Conservation (phyloP, 352 stramenopile species). For the Phytophthora sansomeana region DNA sequence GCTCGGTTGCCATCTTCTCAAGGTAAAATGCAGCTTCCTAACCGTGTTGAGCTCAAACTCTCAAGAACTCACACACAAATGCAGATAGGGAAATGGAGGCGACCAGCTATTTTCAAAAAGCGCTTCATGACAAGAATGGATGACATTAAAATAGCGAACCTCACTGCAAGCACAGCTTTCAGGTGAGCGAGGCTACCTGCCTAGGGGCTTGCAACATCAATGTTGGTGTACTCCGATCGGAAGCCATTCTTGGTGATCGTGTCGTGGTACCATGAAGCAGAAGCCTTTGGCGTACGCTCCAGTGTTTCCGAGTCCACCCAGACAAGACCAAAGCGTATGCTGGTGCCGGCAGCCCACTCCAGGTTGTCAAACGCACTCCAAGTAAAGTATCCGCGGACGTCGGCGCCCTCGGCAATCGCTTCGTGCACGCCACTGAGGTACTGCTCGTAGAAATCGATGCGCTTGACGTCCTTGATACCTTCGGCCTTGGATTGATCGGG, state of each 20-base stretch:
- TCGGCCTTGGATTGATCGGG: constrained; percentile 71
- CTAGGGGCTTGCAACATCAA: constrained; percentile 3
- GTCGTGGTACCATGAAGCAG: constrained; percentile 59
- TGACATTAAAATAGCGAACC: constrained; percentile 27
- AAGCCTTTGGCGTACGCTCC: constrained; percentile 70
- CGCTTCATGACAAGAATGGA: constrained; percentile 8
- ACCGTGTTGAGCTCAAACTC: background rate
- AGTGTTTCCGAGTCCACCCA: constrained; percentile 70
- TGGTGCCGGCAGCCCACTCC: constrained; percentile 86
- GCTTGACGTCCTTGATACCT: constrained; percentile 77
- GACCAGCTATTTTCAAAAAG: constrained; percentile 29
- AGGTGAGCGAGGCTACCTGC: background rate
- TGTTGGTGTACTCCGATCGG: constrained; percentile 18
- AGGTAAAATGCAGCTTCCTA: constrained; percentile 5
- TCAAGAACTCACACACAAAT: background rate
- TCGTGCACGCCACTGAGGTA: constrained; percentile 83
- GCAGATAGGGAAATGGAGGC: constrained; percentile 2
- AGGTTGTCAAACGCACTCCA: constrained; percentile 95
- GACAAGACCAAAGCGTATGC: constrained; percentile 62
- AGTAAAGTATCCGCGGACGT: constrained; percentile 89
- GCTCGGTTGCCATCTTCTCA: constrained; percentile 23
- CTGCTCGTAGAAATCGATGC: constrained; percentile 83
- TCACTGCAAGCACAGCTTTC: background rate
- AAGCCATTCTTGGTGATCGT: constrained; percentile 61
- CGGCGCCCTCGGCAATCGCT: constrained; percentile 56